Base-by-base conservation (phyloP, 768 basidiomycete genomes). In the Russula sp. region DNA sequence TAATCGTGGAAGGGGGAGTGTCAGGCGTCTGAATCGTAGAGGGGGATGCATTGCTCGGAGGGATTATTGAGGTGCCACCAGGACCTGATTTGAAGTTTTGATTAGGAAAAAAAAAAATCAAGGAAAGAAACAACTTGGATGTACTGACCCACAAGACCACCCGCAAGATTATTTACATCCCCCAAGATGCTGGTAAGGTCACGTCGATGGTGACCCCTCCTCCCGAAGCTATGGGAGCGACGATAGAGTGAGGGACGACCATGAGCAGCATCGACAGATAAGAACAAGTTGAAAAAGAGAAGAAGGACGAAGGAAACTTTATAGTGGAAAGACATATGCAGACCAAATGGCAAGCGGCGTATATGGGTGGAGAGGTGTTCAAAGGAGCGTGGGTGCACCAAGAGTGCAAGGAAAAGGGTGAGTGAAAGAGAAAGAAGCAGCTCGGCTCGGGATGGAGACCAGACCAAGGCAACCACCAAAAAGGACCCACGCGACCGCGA, bases 321-420 rank as follows among this genome's bases (percentile, higher is more conserved):
- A 44, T 14, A 31, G 8, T 27, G 18, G 37, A 37, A 45, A 34
- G 48, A 47, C 61, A 67, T 59, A 27, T 47, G 31, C 3, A 18
- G 20, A 20, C 34, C 27, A 9, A 8, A 13, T 10, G 32, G 13
- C 18, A 35, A 35, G 57, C n/a, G 20, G 62, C n/a, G 34, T 20
- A 54, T 6, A 54, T 6, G 32, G 20, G 16, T 44, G 37, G 47
- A 31, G 27, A 39, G 27, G 37, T 11, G 3, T 9, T 14, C 16
- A 65, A 66, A 66, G 14, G 62, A 67, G 55, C 62, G 62, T 67
- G 63, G 42, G 32, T 10, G 63, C 63, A 60, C 63, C n/a, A 22
- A 14, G 2, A 45, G 58, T 60, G 63, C 63, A 56, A 7, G 20
- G 18, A 35, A 35, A 35, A 35, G 40, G 6, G 48, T 42, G 27